Evolutionary conservation across 1,284 basidiomycete genomes (phyloP).

Genomic region (Psilocybe mexicana): DNA sequence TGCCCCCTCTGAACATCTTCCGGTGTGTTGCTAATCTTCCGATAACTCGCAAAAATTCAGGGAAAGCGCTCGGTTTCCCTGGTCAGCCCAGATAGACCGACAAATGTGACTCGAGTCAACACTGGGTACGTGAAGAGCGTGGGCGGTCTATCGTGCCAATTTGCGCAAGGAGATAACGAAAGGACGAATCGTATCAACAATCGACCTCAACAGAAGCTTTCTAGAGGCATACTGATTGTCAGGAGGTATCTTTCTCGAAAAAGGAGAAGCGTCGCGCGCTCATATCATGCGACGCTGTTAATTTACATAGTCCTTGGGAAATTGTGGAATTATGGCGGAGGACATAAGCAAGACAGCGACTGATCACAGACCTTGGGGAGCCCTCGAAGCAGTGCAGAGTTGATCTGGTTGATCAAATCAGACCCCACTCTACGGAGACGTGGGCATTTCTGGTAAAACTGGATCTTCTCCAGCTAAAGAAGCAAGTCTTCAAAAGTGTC

Average conservation of each 20-base stretch:
- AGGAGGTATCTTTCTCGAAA: conserved; percentile 15
- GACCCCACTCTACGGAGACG: conserved; percentile 18
- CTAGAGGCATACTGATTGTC: conserved; percentile 12
- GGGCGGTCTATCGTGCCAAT: background rate
- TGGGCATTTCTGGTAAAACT: conserved; percentile 15
- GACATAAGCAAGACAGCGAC: conserved; percentile 18
- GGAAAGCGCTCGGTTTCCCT: background rate
- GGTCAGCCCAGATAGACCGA: conserved; percentile 5
- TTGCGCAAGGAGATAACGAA: conserved; percentile 8
- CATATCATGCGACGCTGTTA: conserved; percentile 11
- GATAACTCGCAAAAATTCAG: conserved; percentile 13
- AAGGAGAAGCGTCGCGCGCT: background rate
- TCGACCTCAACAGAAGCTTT: conserved; percentile 10
- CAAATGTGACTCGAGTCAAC: conserved; percentile 2
- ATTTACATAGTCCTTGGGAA: conserved; percentile 21
- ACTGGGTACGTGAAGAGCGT: background rate
- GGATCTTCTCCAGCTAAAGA: conserved; percentile 15
- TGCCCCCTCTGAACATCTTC: conserved; percentile 17
- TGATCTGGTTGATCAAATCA: conserved; percentile 21
- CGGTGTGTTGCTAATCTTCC: conserved; percentile 17
- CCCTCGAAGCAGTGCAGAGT: conserved; percentile 20
- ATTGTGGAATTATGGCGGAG: conserved; percentile 22
- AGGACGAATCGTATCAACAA: conserved; percentile 2
- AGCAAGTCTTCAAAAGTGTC: conserved; percentile 8
- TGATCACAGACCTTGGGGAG: conserved; percentile 16